A percentile compares a stretch with the other conserved stretches of the same genome.
phyloP scores from a whole-genome alignment of 805 yeast genomes.

The Ogataea methanolica region DNA sequence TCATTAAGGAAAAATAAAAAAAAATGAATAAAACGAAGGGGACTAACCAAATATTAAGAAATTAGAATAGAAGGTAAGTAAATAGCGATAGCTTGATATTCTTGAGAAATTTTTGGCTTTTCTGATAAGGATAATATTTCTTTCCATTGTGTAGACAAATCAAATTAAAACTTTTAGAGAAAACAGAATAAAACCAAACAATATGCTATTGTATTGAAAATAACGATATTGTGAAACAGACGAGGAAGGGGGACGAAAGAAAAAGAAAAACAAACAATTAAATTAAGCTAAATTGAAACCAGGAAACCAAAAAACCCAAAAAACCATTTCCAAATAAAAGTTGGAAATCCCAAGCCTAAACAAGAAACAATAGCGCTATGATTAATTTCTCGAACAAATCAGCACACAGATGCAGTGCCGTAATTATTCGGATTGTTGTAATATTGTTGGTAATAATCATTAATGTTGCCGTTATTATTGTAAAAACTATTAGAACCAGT shows the following conservation, averaged over 20 bases:
- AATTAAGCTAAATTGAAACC: not conserved
- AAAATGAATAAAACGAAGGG: too few relatives aligned
- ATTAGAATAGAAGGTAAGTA: too few relatives aligned
- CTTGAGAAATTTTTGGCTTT: too few relatives aligned
- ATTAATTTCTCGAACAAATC: not conserved
- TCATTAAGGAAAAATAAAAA: not conserved
- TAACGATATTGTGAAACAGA: not conserved
- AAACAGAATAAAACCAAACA: too few relatives aligned
- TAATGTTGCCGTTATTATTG: not conserved
- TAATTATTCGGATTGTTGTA: constrained; percentile 8
- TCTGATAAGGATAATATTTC: too few relatives aligned
- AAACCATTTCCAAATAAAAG: not conserved
- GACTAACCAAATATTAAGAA: too few relatives aligned
- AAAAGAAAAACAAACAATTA: not conserved
- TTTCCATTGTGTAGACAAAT: too few relatives aligned
- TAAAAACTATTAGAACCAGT: constrained; percentile 6
- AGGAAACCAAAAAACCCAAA: not conserved
- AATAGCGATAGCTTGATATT: too few relatives aligned
- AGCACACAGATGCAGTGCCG: constrained; percentile 22
- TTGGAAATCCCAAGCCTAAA: too few relatives aligned
- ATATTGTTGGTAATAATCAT: constrained; percentile 4
- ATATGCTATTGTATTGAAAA: not conserved
- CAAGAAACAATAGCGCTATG: not conserved
- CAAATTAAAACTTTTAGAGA: too few relatives aligned
- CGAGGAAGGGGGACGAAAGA: not conserved